A percentile compares a stretch with the other conserved stretches of the same genome.
Conservation (phyloP, 805 yeast species). For the Teunomyces pallodes region DNA sequence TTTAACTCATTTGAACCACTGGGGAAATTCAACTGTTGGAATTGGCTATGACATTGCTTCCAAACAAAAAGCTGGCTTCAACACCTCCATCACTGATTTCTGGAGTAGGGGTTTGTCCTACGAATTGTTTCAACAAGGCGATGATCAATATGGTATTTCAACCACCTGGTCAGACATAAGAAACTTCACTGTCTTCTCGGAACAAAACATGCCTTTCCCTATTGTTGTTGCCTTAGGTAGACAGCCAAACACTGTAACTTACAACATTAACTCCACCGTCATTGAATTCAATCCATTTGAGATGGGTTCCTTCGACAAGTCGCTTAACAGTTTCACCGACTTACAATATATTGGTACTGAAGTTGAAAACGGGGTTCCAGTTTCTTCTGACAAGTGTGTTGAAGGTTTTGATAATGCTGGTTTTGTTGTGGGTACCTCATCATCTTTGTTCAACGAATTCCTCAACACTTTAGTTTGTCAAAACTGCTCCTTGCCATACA, state of each 20-base stretch:
- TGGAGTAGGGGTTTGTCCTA: conserved; percentile 79
- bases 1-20: conserved; percentile 29
- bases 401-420: conserved; percentile 41
- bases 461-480: conserved; percentile 35
- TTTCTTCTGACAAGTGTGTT: conserved; percentile 21
- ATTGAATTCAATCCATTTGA: conserved; percentile 43
- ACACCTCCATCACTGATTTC: conserved; percentile 66
- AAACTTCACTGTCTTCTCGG: conserved; percentile 21
- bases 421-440: conserved; percentile 37
- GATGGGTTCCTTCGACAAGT: conserved; percentile 41
- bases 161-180: conserved; percentile 36
- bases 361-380: conserved; percentile 30
- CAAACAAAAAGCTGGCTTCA: conserved; percentile 57
- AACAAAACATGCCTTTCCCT: conserved; percentile 43
- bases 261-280: conserved; percentile 35
- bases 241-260: conserved; percentile 28
- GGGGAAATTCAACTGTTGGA: conserved; percentile 31
- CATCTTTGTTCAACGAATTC: conserved; percentile 38
- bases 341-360: conserved; percentile 35
- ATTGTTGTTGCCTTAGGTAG: conserved; percentile 36
- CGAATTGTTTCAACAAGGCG: conserved; percentile 48
- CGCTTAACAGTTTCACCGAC: conserved; percentile 38
- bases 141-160: conserved; percentile 22
- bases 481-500: conserved; percentile 18
- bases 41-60: conserved; percentile 51